These are phyloP conservation scores for Trypanosomatidae sp. DNA, from an alignment of 208 protist genomes.

Conservation along the genomic window DNA sequence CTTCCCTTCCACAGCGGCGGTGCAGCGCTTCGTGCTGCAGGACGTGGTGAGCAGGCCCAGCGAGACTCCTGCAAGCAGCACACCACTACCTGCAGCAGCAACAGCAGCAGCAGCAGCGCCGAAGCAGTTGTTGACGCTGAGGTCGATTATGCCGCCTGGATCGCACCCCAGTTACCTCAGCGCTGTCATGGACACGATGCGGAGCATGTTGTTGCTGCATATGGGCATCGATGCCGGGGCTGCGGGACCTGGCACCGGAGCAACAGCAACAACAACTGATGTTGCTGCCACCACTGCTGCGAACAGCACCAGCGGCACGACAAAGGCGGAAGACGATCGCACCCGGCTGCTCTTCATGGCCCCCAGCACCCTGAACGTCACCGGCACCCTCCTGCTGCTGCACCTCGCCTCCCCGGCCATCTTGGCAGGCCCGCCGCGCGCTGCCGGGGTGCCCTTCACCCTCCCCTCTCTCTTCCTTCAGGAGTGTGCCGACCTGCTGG, in stretches of 20 bases:
- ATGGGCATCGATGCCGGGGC: background rate
- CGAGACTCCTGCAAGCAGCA: too few relatives aligned
- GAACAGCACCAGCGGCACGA: background rate
- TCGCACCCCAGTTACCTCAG: slow-evolving; percentile 53
- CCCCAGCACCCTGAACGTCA: slow-evolving; percentile 19
- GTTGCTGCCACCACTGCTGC: background rate
- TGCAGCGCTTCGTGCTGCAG: slow-evolving; percentile 44
- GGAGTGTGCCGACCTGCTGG: slow-evolving; percentile 33
- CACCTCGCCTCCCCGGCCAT: slow-evolving; percentile 43
- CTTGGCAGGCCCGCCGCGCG: slow-evolving; percentile 21
- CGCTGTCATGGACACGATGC: slow-evolving; percentile 43
- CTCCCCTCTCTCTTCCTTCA: slow-evolving; percentile 44
- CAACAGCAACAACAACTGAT: background rate
- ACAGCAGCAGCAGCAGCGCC: slow-evolving; percentile 6
- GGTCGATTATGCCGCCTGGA: slow-evolving; percentile 39
- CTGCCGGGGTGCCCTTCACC: slow-evolving; percentile 26
- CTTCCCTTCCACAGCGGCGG: slow-evolving; percentile 32
- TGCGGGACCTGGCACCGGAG: background rate
- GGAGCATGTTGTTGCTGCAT: slow-evolving; percentile 24
- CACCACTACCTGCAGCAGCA: too few relatives aligned
- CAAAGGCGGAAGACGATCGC: slow-evolving; percentile 9
- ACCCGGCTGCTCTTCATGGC: slow-evolving; percentile 27
- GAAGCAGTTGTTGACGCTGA: slow-evolving; percentile 16
- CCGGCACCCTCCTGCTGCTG: slow-evolving; percentile 42
- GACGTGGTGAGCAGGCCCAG: slow-evolving; percentile 1